Base-by-base conservation (phyloP, 2,329 filamentous ascomycete genomes). In the Incumbomyces delicatus region DNA sequence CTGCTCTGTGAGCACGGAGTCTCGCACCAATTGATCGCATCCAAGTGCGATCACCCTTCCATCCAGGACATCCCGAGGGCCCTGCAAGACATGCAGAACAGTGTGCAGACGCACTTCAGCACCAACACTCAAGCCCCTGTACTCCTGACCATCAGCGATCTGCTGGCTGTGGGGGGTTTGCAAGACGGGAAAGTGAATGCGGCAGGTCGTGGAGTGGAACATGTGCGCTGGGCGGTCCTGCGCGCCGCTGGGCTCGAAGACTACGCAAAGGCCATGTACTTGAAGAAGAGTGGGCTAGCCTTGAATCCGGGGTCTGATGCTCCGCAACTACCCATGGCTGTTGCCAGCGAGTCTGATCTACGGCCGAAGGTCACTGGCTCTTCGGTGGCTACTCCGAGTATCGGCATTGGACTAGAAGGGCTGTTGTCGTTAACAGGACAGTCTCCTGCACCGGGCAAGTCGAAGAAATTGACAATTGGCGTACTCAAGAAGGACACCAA, bases 21-120 rank as follows among this genome's bases (percentile, higher is more conserved):
- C 13, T 69, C 76, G 0, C 78, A 80, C 59, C 81, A 85, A 59
- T 66, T 86, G 13, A 66, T 87, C 13, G 58, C 85, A n/a, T 76
- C 74, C 6, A 86, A 86, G 60, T 71, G 76, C 6, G 82, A 87
- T 58, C 54, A 50, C 40, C 41, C 61, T 46, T 54, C 57, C 32
- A 63, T 58, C 30, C 57, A 35, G 27, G 53, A 60, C 3, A 54
- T 78, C 17, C 61, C 66, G 11, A 60, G 59, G 11, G 56, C 63
- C 14, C 64, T 71, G 34, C 60, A 66, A 29, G 53, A 58, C 8
- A 56, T 75, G 0, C 63, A 61, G 52, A 54, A 62, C n/a, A 48
- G 60, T 14, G 53, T 76, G 5, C 65, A 78, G 41, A 65, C 67
- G 2, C 63, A 62, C 10, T 58, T 52, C 8, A 46, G 57, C 44